Evolutionary conservation across 768 basidiomycete genomes (phyloP), one percentile per base, ranked within the genome.

Genomic region (Kwoniella sp.): DNA sequence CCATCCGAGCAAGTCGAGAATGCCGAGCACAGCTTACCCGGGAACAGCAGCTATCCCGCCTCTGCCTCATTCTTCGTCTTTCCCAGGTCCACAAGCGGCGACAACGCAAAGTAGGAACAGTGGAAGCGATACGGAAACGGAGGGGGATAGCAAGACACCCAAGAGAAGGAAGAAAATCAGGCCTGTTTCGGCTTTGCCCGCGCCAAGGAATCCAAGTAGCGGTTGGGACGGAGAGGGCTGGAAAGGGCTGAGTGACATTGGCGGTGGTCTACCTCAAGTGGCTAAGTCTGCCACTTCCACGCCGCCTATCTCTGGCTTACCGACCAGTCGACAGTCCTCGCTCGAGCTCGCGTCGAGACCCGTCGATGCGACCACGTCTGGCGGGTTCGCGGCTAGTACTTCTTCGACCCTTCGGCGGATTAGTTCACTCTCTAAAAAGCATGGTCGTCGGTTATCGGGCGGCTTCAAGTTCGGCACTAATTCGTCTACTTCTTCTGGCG

Each of bases 391-490:
- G 25, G 17, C 56, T 25, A 29, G n/a, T 8, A 62, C 69, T 0
- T 55, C 61, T n/a, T 64, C 66, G 0, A 75, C 77, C 0, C 53
- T 80, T 50, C 61, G 65, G 17, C 59, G 73, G 15, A 38, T 80
- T 5, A 61, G 73, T 3, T 74, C 74, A 20, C 23, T 78, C 9
- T 74, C 74, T 2, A 74, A 74, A 52, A 75, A 75, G 41, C 79
- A 80, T 48, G 74, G 79, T 13, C 55, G 79, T 28, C 64, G 70
- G 37, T 53, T 80, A n/a, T 77, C 75, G 13, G 79, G 77, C n/a
- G 77, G 79, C 23, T 78, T 68, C 64, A 77, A 71, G 51, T 73
- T 74, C 54, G 74, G 70, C 12, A 66, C 65, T 4, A 59, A 20
- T 22, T 56, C 58, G 30, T 69, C 64, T 2, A 58, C 51, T 17